These are phyloP conservation scores for Hyaloscypha hepaticicola DNA, from an alignment of 495 filamentous ascomycete genomes.

Conservation along the genomic window DNA sequence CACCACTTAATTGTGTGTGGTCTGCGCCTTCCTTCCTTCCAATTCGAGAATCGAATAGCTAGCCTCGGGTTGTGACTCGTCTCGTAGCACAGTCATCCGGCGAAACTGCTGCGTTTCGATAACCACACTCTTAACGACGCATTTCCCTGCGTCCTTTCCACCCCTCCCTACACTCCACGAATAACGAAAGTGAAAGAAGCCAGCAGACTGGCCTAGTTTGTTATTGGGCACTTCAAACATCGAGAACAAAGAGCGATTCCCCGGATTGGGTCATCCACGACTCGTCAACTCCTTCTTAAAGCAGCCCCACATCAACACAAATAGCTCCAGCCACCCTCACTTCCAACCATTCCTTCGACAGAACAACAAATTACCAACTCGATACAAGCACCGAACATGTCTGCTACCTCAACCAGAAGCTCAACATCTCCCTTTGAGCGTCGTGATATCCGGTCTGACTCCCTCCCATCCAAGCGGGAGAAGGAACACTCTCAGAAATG, in stretches of 20 bases:
- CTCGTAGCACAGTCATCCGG: conserved; percentile 22
- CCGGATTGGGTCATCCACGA: conserved; percentile 1
- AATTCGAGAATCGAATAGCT: conserved; percentile 1
- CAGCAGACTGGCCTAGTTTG: not conserved
- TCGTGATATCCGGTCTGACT: conserved; percentile 29
- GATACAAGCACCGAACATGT: conserved; percentile 14
- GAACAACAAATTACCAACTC: not conserved
- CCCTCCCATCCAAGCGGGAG: conserved; percentile 26
- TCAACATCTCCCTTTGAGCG: conserved; percentile 8
- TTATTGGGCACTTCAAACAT: not conserved
- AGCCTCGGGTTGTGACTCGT: conserved; percentile 13
- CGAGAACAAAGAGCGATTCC: conserved; percentile 13
- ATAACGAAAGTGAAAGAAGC: not conserved
- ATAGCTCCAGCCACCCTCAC: not conserved
- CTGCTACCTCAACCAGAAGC: conserved; percentile 7
- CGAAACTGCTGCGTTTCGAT: conserved; percentile 17
- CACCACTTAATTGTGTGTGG: conserved; percentile 30
- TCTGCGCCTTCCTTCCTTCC: conserved; percentile 14
- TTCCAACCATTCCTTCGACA: conserved; percentile 4
- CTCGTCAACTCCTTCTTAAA: not conserved
- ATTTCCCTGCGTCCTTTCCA: conserved; percentile 5
- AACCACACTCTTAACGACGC: conserved; percentile 10
- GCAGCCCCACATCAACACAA: not conserved
- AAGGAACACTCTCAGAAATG: conserved; percentile 31
- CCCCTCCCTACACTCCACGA: conserved; percentile 4